Evolutionary conservation across 2,329 filamentous ascomycete species (phyloP), one percentile per base, ranked within the genome.

Genomic region (Calonectria henricotiae): DNA sequence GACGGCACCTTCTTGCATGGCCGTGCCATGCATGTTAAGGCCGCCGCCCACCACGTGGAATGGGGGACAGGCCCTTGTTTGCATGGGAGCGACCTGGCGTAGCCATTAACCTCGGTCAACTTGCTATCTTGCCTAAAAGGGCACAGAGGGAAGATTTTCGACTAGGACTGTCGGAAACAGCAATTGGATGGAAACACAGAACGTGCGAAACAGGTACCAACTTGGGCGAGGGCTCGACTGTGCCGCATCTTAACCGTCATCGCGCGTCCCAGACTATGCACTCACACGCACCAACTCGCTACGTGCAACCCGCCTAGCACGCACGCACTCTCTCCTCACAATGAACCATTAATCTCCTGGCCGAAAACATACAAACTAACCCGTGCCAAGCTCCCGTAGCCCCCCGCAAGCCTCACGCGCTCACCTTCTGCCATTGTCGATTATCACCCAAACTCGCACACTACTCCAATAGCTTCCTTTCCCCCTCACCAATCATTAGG

Each of bases 121-220:
- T 30, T 27, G 51, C 51, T 39, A 58, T 58, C 51, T 39, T 58
- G 30, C 51, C 20, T 20, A 58, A 58, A 15, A 17, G 51, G 51
- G 32, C 20, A 39, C 32, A 17, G 20, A 37, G 11, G n/a, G 27
- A n/a, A 17, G 20, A 23, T 58, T 25, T 58, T 58, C 51, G 51
- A 58, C 51, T 55, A 54, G 20, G 37, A 46, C 62, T 65, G 35
- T 69, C 69, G 58, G 49, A 71, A 69, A 41, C 39, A 73, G 69
- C 51, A 71, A 65, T 58, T 30, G n/a, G 63, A 58, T 46, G 44
- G 63, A 64, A 60, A 60, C 54, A n/a, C 55, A 41, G 41, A 66
- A 68, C 55, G 68, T 73, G 62, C 73, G 39, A 61, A 61, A 65
- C 65, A 62, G 47, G 51, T 25, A 23, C 37, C 44, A 61, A 46